Percentiles rank a stretch among this genome's conserved stretches.
Evolutionary conservation across 768 basidiomycete species (phyloP).

Genomic region (Kwoniella sp.): DNA sequence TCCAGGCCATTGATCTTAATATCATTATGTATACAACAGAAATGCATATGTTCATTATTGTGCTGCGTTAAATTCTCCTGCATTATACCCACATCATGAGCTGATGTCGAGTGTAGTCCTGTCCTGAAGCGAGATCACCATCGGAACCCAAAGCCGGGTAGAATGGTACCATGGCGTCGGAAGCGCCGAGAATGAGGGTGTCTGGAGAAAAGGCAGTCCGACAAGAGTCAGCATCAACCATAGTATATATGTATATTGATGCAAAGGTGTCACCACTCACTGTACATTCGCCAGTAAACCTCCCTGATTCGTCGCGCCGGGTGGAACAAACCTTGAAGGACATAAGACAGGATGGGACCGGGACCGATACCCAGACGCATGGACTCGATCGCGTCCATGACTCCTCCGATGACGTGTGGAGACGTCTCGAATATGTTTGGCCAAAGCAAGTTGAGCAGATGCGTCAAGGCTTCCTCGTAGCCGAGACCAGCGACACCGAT

Average conservation of each 20-base stretch:
- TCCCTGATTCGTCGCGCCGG: conserved; percentile 96
- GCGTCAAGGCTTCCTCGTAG: conserved; percentile 96
- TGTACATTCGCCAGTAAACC: conserved; percentile 97
- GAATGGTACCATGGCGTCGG: conserved; percentile 91
- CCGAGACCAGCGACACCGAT: conserved; percentile 95
- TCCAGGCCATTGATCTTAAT: too few species aligned
- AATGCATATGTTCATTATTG: conserved; percentile 3
- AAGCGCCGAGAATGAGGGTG: conserved; percentile 78
- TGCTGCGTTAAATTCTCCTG: neutral
- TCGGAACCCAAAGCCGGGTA: conserved; percentile 89
- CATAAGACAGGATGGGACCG: conserved; percentile 86
- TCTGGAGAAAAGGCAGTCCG: conserved; percentile 27
- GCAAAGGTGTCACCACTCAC: conserved; percentile 59
- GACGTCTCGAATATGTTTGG: conserved; percentile 98
- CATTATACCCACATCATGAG: conserved; percentile 48
- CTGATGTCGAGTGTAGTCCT: conserved; percentile 52
- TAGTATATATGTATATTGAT: too few species aligned
- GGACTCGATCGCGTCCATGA: conserved; percentile 97
- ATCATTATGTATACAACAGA: conserved; percentile 8
- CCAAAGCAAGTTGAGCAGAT: conserved; percentile 98
- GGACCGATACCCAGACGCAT: conserved; percentile 96
- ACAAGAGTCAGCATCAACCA: neutral
- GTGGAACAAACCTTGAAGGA: conserved; percentile 93
- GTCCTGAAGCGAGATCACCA: conserved; percentile 63
- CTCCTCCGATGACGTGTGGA: conserved; percentile 95